Conservation (phyloP, 129 eudicot species). For the Escallonia rubra region DNA sequence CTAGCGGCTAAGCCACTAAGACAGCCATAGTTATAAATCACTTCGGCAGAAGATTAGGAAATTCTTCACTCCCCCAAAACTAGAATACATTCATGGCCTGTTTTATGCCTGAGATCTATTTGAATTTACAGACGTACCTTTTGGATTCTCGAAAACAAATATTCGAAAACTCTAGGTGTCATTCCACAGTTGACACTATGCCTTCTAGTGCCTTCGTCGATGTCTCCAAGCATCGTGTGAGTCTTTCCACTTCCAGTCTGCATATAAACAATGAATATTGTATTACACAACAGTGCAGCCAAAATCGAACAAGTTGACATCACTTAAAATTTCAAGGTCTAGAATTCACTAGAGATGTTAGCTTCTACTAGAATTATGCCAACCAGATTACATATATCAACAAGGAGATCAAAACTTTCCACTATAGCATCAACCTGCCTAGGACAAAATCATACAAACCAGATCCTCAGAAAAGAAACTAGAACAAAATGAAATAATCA, state of each 20-base stretch:
- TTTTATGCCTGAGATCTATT: not conserved
- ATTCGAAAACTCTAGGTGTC: slow-evolving; percentile 98
- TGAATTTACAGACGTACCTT: slow-evolving; percentile 47
- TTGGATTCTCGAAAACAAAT: slow-evolving; percentile 88
- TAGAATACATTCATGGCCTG: too few relatives aligned
- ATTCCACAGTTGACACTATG: slow-evolving; percentile 97
- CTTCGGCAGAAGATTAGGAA: too few relatives aligned
- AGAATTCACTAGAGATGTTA: not conserved
- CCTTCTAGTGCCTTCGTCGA: slow-evolving; percentile 90
- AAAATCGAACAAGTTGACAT: not conserved
- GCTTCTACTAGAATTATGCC: not conserved
- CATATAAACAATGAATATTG: slow-evolving; percentile 8
- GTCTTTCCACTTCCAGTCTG: slow-evolving; percentile 99
- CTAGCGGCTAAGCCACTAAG: too few relatives aligned
- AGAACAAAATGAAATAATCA: not conserved
- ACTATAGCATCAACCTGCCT: too few relatives aligned
- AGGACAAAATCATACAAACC: too few relatives aligned
- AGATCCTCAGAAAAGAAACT: not conserved
- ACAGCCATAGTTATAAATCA: too few relatives aligned
- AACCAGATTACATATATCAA: too few relatives aligned
- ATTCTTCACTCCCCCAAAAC: too few relatives aligned
- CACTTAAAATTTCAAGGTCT: not conserved
- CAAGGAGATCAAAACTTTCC: too few relatives aligned
- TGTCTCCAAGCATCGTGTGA: slow-evolving; percentile 99
- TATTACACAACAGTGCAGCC: not conserved